Base-by-base conservation (phyloP, 768 basidiomycete genomes). In the Chalciporus chontae region DNA sequence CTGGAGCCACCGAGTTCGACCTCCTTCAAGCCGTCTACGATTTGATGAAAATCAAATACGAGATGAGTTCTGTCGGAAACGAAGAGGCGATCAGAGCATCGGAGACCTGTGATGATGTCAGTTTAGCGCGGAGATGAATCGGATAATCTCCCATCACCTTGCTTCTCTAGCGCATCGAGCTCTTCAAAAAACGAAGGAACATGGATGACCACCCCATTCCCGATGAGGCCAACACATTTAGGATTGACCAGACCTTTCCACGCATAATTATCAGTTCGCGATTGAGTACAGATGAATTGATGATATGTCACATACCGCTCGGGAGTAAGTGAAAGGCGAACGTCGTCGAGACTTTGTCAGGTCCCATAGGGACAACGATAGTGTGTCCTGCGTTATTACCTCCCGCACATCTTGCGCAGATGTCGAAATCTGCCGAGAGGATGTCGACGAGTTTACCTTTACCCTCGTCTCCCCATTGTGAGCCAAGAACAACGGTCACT, bases 331-430 rank as follows among this genome's bases (percentile, higher is more conserved):
- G 96, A 70, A 99, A 99, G 34, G 94, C 94, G 70, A 89, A 97
- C 2, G 84, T 93, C 57, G 80, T 94, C 70, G 83, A 81, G 50
- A 81, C 74, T 40, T 80, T 79, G 52, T 90, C 80, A 40, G 83
- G 78, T 10, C 81, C 79, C 21, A 80, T 68, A 5, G 86, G 84
- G 5, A 84, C 90, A 55, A 99, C 87, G 68, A 99, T 97, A 19
- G 96, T 98, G 72, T 99, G 96, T 2, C 96, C 96, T 19, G 96
- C 96, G 66, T 99, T 99, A 74, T 97, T 98, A 10, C 96, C 96
- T 13, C 96, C 96, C 11, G 96, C 96, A 67, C 93, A 97, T 41
- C 96, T 81, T 17, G 94, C 95, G 62, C 94, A 98, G 65, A 98
- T 68, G 69, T 99, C 96, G 51, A 81, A 77, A 38, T 94, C 81